A percentile compares a stretch with the other conserved stretches of the same genome.
Evolutionary conservation across 2,329 filamentous ascomycete species (phyloP).

Genomic region (Penicillium hordei): DNA sequence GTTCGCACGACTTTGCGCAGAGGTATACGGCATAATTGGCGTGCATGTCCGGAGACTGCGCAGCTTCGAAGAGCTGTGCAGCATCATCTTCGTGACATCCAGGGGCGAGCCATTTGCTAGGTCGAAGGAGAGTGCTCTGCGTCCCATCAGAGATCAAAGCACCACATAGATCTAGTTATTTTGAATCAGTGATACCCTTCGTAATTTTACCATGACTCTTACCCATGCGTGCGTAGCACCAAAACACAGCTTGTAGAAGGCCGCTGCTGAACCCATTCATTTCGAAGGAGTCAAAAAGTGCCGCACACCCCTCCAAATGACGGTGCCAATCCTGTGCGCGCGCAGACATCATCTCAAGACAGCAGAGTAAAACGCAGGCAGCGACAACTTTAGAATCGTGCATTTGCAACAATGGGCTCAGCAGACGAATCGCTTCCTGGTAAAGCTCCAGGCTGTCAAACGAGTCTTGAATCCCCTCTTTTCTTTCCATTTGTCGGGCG

Average conservation of each 20-base stretch:
- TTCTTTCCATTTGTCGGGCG: slow-evolving; percentile 54
- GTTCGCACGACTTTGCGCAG: too few relatives aligned
- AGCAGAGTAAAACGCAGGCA: slow-evolving; percentile 55
- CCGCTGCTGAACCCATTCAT: slow-evolving; percentile 55
- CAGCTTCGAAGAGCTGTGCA: too few relatives aligned
- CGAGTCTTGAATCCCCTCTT: slow-evolving; percentile 45
- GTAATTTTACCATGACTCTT: slow-evolving; percentile 7
- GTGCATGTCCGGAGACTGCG: too few relatives aligned
- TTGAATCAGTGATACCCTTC: background rate
- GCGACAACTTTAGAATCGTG: slow-evolving; percentile 53
- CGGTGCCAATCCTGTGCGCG: slow-evolving; percentile 53
- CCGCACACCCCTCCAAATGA: slow-evolving; percentile 58
- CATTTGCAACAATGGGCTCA: slow-evolving; percentile 51
- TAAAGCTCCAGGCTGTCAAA: slow-evolving; percentile 56
- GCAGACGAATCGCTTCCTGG: slow-evolving; percentile 52
- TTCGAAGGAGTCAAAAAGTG: slow-evolving; percentile 52
- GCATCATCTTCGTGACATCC: too few relatives aligned
- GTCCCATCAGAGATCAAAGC: too few relatives aligned
- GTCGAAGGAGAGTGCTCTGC: too few relatives aligned
- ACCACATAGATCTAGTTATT: too few relatives aligned
- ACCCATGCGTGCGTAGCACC: slow-evolving; percentile 60
- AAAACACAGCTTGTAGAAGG: slow-evolving; percentile 56
- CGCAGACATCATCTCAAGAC: slow-evolving; percentile 56
- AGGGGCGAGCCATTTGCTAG: too few relatives aligned
- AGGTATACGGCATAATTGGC: too few relatives aligned